Percentiles rank a stretch among this genome's conserved stretches.
phyloP scores from a whole-genome alignment of 805 yeast species.

The Kazachstania psychrophila region DNA sequence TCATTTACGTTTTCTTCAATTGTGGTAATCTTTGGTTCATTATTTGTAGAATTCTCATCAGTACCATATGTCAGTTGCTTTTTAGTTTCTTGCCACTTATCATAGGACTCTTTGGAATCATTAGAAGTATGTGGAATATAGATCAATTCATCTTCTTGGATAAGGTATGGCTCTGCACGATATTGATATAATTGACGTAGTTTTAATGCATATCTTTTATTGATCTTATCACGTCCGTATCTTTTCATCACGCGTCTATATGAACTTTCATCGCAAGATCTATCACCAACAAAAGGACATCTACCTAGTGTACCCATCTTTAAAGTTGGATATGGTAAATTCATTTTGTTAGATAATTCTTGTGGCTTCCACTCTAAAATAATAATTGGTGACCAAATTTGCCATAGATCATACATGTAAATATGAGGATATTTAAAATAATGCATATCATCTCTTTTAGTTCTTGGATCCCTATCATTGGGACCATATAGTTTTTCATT shows the following conservation, averaged over 20 bases:
- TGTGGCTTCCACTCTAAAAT: slow-evolving; percentile 66
- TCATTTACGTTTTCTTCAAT: too few species aligned
- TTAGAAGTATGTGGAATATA: slow-evolving; percentile 19
- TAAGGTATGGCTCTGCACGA: slow-evolving; percentile 17
- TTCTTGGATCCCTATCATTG: slow-evolving; percentile 78
- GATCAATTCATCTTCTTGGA: slow-evolving; percentile 7
- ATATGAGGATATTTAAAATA: slow-evolving; percentile 70
- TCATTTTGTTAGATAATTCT: slow-evolving; percentile 30
- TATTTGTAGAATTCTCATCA: not conserved
- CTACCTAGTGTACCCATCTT: slow-evolving; percentile 44
- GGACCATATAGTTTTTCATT: slow-evolving; percentile 85
- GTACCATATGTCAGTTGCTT: not conserved
- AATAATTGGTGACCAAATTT: slow-evolving; percentile 70
- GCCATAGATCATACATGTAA: slow-evolving; percentile 72
- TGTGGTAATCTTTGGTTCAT: not conserved
- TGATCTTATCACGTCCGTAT: slow-evolving; percentile 24
- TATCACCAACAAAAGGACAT: slow-evolving; percentile 72
- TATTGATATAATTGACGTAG: slow-evolving; percentile 26
- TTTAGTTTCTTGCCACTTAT: slow-evolving; percentile 9
- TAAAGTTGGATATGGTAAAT: slow-evolving; percentile 28
- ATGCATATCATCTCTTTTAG: slow-evolving; percentile 74
- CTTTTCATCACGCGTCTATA: slow-evolving; percentile 26
- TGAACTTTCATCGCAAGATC: slow-evolving; percentile 22
- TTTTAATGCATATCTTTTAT: slow-evolving; percentile 25
- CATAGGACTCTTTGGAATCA: slow-evolving; percentile 17